phyloP scores from a whole-genome alignment of 768 basidiomycete genomes.

The Astraeus odoratus region DNA sequence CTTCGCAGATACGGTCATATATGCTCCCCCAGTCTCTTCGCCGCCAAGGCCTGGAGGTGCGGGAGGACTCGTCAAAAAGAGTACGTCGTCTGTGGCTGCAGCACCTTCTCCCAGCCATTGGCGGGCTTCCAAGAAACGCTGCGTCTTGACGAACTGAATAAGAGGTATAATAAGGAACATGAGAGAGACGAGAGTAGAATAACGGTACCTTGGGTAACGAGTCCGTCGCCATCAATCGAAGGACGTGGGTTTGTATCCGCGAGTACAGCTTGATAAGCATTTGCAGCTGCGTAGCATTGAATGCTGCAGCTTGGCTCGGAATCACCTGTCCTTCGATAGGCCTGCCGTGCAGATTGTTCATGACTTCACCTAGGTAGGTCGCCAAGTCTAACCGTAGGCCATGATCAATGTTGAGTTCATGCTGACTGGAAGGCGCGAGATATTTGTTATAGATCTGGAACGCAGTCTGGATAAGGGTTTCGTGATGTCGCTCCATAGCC shows the following conservation, averaged over 20 bases:
- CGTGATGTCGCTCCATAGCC: conserved; percentile 97
- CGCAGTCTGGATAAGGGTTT: conserved; percentile 88
- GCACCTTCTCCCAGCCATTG: conserved; percentile 77
- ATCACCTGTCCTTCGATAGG: conserved; percentile 75
- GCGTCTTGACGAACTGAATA: conserved; percentile 78
- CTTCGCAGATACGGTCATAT: conserved; percentile 79
- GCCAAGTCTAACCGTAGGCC: conserved; percentile 91
- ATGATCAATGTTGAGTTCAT: conserved; percentile 98
- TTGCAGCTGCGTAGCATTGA: conserved; percentile 95
- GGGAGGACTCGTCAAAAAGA: conserved; percentile 47
- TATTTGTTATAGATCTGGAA: conserved; percentile 93
- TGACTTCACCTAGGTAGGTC: conserved; percentile 87
- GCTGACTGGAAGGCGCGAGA: conserved; percentile 89
- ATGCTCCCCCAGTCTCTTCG: conserved; percentile 78
- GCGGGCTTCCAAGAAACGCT: conserved; percentile 71
- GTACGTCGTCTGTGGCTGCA: conserved; percentile 53
- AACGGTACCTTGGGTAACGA: conserved; percentile 88
- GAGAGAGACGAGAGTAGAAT: conserved; percentile 4
- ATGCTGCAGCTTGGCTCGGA: conserved; percentile 67
- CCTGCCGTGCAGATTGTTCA: conserved; percentile 70
- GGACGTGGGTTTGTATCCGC: conserved; percentile 94
- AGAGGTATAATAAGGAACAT: conserved; percentile 4
- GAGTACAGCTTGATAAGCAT: conserved; percentile 91
- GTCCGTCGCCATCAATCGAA: conserved; percentile 96
- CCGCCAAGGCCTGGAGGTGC: conserved; percentile 63